These are phyloP conservation scores for Domatiomyces globalis DNA, from an alignment of 2,329 filamentous ascomycete genomes.

Conservation along the genomic window DNA sequence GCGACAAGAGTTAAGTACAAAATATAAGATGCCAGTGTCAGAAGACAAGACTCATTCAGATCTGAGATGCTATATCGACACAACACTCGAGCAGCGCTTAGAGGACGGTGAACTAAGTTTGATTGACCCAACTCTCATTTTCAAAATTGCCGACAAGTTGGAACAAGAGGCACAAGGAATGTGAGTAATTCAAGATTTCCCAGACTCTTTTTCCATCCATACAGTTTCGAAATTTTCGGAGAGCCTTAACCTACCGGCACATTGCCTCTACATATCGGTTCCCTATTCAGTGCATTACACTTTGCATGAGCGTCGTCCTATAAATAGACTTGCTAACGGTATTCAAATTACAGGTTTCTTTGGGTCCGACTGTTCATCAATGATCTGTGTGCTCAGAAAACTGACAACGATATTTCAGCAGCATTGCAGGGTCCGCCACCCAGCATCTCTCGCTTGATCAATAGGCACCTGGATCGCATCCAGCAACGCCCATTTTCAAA, in stretches of 20 bases:
- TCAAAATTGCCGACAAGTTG: slow-evolving; percentile 3
- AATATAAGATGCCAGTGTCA: slow-evolving; percentile 1
- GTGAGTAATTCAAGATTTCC: slow-evolving; percentile 4
- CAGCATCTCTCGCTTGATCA: background rate
- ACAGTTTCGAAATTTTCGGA: background rate
- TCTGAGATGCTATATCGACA: slow-evolving; percentile 4
- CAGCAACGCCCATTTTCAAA: background rate
- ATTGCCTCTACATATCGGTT: no score
- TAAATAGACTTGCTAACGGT: background rate
- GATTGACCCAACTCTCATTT: slow-evolving; percentile 5
- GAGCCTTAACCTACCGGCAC: no score
- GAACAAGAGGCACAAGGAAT: slow-evolving; percentile 6
- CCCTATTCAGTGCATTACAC: no score
- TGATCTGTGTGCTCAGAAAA: slow-evolving; percentile 8
- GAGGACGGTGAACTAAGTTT: slow-evolving; percentile 1
- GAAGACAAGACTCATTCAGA: slow-evolving; percentile 1
- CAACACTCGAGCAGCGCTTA: slow-evolving; percentile 1
- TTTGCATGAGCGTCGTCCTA: background rate
- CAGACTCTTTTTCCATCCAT: background rate
- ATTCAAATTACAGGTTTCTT: slow-evolving; percentile 7
- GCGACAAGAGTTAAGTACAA: background rate
- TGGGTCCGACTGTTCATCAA: slow-evolving; percentile 9
- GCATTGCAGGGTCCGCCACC: slow-evolving; percentile 4
- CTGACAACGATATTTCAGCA: slow-evolving; percentile 7
- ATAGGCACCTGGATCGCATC: background rate